Percentiles rank a stretch among this genome's conserved stretches.
Conservation (phyloP, 2,329 filamentous ascomycete genomes). For the Aspergillus intermedius region DNA sequence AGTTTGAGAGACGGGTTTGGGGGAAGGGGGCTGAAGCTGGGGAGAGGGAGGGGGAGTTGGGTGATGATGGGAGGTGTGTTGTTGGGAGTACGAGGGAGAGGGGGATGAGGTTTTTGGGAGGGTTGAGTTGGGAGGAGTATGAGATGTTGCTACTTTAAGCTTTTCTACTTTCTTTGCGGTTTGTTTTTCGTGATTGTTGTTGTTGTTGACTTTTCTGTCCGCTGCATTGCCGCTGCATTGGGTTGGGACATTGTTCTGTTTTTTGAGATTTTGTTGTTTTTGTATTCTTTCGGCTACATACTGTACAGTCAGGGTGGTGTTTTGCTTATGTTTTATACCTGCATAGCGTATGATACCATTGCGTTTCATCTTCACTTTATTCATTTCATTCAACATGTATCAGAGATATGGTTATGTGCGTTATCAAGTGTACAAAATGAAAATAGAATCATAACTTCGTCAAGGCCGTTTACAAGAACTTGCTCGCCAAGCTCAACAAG, state of each 20-base stretch:
- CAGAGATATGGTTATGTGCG: neutral
- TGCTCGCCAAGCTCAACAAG: constrained; percentile 54
- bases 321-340: neutral
- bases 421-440: neutral
- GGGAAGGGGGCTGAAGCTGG: constrained; percentile 28
- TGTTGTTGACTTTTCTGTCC: neutral
- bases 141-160: constrained; percentile 26
- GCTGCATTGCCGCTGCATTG: neutral
- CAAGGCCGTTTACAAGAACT: constrained; percentile 43
- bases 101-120: constrained; percentile 27
- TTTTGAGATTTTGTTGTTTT: neutral
- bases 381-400: neutral
- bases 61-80: constrained; percentile 30
- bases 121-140: constrained; percentile 28
- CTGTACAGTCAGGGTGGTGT: too few relatives aligned
- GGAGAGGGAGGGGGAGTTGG: constrained; percentile 29
- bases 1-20: constrained; percentile 36
- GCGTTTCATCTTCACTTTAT: neutral
- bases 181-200: neutral
- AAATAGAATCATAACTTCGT: neutral
- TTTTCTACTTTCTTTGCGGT: neutral
- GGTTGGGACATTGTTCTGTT: neutral
- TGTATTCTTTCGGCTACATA: neutral
- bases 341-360: neutral
- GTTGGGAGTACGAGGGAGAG: constrained; percentile 26